A percentile compares a stretch with the other conserved stretches of the same genome.
Conservation (phyloP, 306 rosid genomes). For the Cyamopsis tetragonoloba region DNA sequence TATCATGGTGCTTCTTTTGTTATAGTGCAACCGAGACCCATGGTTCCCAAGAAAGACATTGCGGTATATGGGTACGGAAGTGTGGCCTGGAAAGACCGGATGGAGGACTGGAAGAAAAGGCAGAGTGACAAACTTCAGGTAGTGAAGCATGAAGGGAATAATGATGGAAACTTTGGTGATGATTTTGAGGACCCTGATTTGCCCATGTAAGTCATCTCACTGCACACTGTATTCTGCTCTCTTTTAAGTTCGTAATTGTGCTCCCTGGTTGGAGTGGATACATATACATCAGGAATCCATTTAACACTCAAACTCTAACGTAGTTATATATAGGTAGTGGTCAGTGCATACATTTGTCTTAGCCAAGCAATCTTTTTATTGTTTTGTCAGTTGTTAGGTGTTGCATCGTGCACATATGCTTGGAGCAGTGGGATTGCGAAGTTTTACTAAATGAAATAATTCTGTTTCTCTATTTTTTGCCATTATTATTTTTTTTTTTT, state of each 20-base stretch:
- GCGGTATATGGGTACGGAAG: slow-evolving; percentile 97
- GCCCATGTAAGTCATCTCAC: slow-evolving; percentile 65
- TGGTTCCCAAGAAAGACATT: slow-evolving; percentile 93
- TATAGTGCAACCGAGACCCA: slow-evolving; percentile 86
- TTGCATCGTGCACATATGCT: not conserved
- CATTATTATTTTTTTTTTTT: not conserved
- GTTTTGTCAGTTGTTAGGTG: not conserved
- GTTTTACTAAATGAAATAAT: not conserved
- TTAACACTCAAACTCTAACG: not conserved
- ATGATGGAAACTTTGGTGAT: slow-evolving; percentile 52
- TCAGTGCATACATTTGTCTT: not conserved
- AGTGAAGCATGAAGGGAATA: slow-evolving; percentile 76
- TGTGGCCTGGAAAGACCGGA: slow-evolving; percentile 93
- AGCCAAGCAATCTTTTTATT: not conserved
- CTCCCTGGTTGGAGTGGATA: slow-evolving; percentile 12
- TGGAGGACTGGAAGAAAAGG: slow-evolving; percentile 95
- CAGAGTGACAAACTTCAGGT: slow-evolving; percentile 90
- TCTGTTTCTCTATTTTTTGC: slow-evolving; percentile 5
- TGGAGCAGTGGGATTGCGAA: not conserved
- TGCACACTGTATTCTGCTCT: not conserved
- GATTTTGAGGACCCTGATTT: slow-evolving; percentile 70
- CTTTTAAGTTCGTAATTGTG: not conserved
- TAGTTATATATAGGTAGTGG: not conserved
- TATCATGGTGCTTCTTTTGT: slow-evolving; percentile 18
- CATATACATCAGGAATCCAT: not conserved